A percentile compares a stretch with the other conserved stretches of the same genome.
Evolutionary conservation across 106 monocot species (phyloP).

Genomic region (Apostasia ramifera): DNA sequence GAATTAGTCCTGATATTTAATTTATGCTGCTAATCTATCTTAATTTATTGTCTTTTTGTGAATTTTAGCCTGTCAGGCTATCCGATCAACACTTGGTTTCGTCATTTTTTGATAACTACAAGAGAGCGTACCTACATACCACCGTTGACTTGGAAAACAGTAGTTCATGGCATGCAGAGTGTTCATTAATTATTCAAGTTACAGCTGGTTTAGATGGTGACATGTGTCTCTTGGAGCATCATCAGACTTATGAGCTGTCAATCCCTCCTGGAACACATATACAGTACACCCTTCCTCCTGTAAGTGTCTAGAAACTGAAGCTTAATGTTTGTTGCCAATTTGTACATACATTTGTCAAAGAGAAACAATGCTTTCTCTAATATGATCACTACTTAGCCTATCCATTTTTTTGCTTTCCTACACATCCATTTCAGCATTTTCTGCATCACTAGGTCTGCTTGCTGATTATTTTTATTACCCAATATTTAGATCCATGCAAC

Average conservation of each 20-base stretch:
- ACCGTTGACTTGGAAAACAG: constrained; percentile 82
- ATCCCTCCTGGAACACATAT: constrained; percentile 46
- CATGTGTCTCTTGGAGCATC: constrained; percentile 70
- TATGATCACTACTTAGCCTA: too few relatives aligned
- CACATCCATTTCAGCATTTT: too few relatives aligned
- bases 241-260: constrained; percentile 43
- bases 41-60: too few relatives aligned
- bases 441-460: too few relatives aligned
- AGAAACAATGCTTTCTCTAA: too few relatives aligned
- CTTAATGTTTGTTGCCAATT: too few relatives aligned
- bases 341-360: too few relatives aligned
- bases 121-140: constrained; percentile 75
- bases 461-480: too few relatives aligned
- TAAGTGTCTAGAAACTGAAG: constrained; percentile 32
- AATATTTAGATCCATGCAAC: too few relatives aligned
- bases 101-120: constrained; percentile 80
- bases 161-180: constrained; percentile 76
- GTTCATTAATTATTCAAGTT: constrained; percentile 74
- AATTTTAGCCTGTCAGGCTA: constrained; percentile 86
- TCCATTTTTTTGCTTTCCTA: too few relatives aligned
- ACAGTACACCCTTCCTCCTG: constrained; percentile 75
- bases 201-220: constrained; percentile 66
- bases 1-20: background rate
- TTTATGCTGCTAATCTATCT: background rate
- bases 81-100: constrained; percentile 86